A percentile compares a stretch with the other conserved stretches of the same genome.
These are phyloP conservation scores for Liquidambar formosana DNA, from an alignment of 164 flowering plant genomes.

Conservation along the genomic window DNA sequence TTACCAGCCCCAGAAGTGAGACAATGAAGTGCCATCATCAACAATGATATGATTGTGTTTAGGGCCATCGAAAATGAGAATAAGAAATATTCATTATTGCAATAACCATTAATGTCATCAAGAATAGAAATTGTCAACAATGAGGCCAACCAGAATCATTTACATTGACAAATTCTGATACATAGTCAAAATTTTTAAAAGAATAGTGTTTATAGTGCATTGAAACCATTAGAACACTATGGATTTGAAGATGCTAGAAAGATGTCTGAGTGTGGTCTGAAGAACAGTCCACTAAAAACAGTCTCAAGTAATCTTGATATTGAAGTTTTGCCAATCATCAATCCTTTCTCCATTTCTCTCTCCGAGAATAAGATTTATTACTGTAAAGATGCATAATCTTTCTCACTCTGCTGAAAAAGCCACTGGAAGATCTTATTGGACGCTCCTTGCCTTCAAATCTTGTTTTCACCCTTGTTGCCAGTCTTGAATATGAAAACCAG, in stretches of 20 bases:
- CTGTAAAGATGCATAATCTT: conserved; percentile 16
- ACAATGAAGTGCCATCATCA: no score
- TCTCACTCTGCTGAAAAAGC: conserved; percentile 14
- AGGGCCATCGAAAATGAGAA: no score
- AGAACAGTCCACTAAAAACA: background rate
- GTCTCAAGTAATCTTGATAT: no score
- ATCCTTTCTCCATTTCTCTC: conserved; percentile 10
- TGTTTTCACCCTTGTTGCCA: conserved; percentile 10
- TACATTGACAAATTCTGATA: background rate
- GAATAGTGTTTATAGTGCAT: no score
- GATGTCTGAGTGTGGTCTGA: background rate
- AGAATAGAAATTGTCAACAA: background rate
- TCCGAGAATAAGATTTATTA: conserved; percentile 9
- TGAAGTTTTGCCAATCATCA: background rate
- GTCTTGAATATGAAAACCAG: conserved; percentile 31
- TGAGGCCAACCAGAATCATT: background rate
- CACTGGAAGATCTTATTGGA: conserved; percentile 5
- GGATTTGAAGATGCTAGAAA: background rate
- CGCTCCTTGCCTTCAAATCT: conserved; percentile 5
- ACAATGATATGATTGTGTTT: no score
- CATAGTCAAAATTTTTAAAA: background rate
- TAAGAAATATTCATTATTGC: no score
- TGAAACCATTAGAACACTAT: no score
- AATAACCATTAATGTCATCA: background rate
- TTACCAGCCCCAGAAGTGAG: no score